Conservation (phyloP, 1,139 yeast species). For the Yamadazyma dendronema region DNA sequence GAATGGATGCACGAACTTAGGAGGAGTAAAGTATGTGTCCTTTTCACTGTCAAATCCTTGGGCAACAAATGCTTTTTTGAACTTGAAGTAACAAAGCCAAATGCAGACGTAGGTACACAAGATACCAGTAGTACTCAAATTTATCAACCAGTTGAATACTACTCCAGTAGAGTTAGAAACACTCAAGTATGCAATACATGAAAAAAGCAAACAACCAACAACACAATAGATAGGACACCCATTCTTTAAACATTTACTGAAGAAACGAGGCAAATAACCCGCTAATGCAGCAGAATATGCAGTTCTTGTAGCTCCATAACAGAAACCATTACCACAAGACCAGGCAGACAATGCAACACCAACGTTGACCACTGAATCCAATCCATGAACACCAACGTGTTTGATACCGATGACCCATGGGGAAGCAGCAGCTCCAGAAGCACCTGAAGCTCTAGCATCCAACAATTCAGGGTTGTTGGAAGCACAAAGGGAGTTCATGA, state of each 20-base stretch:
- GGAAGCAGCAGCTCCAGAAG: conserved; percentile 34
- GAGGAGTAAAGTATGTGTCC: conserved; percentile 23
- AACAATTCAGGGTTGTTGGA: conserved; percentile 30
- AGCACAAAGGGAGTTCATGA: conserved; percentile 34
- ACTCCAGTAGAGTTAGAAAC: conserved; percentile 24
- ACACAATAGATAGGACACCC: conserved; percentile 39
- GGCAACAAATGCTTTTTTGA: conserved; percentile 31
- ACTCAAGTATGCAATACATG: conserved; percentile 32
- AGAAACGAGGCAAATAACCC: conserved; percentile 36
- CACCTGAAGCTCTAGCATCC: conserved; percentile 23
- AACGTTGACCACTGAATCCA: conserved; percentile 36
- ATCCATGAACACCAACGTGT: conserved; percentile 34
- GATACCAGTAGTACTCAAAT: conserved; percentile 50
- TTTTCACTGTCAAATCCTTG: conserved; percentile 28
- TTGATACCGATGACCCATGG: conserved; percentile 43
- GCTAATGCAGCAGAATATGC: conserved; percentile 36
- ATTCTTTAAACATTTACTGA: conserved; percentile 30
- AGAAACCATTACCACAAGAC: conserved; percentile 40
- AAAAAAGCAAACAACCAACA: conserved; percentile 18
- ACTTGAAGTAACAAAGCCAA: conserved; percentile 45
- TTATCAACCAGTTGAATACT: conserved; percentile 41
- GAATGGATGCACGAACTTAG: conserved; percentile 29
- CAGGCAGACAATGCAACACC: conserved; percentile 35
- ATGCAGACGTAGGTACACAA: conserved; percentile 52
- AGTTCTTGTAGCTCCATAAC: conserved; percentile 34